These are phyloP conservation scores for Lasiodiplodia gonubiensis DNA, from an alignment of 2,329 filamentous ascomycete species.

Conservation along the genomic window DNA sequence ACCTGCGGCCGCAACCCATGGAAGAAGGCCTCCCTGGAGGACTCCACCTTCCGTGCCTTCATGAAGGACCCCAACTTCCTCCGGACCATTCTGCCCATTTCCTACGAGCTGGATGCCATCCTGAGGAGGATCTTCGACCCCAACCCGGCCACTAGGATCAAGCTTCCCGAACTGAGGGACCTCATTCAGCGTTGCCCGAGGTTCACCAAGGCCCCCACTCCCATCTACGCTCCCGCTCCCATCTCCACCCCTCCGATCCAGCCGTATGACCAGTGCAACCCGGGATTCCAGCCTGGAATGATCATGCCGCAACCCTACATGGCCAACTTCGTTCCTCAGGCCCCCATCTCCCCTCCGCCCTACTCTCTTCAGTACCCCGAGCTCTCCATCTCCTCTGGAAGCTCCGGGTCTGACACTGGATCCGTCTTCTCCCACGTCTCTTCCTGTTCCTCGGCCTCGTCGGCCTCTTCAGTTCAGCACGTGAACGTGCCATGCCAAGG, in stretches of 20 bases:
- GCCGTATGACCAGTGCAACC: conserved; percentile 44
- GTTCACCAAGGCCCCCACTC: conserved; percentile 64
- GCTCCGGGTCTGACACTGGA: conserved; percentile 47
- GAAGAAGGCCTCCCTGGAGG: conserved; percentile 93
- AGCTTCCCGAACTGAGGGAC: conserved; percentile 76
- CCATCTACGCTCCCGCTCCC: conserved; percentile 48
- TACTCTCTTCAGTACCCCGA: conserved; percentile 33
- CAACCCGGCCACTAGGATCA: conserved; percentile 82
- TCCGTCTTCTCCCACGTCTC: conserved; percentile 49
- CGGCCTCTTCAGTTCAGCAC: conserved; percentile 9
- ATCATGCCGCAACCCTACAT: conserved; percentile 38
- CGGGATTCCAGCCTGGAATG: conserved; percentile 34
- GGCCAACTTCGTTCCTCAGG: conserved; percentile 42
- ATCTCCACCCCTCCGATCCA: conserved; percentile 52
- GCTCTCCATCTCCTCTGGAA: conserved; percentile 44
- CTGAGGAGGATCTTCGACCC: conserved; percentile 85
- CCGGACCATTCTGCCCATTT: conserved; percentile 89
- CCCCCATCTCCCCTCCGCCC: conserved; percentile 37
- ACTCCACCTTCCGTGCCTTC: conserved; percentile 93
- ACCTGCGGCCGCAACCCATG: conserved; percentile 98
- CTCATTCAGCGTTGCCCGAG: conserved; percentile 76
- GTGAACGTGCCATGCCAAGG: conserved; percentile 21
- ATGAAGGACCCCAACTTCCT: conserved; percentile 84
- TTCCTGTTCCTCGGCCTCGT: conserved; percentile 35
- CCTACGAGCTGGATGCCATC: conserved; percentile 86